Percentiles rank a stretch among this genome's conserved stretches.
Conservation (phyloP, 331 rosid species). For the Ulmus americana region DNA sequence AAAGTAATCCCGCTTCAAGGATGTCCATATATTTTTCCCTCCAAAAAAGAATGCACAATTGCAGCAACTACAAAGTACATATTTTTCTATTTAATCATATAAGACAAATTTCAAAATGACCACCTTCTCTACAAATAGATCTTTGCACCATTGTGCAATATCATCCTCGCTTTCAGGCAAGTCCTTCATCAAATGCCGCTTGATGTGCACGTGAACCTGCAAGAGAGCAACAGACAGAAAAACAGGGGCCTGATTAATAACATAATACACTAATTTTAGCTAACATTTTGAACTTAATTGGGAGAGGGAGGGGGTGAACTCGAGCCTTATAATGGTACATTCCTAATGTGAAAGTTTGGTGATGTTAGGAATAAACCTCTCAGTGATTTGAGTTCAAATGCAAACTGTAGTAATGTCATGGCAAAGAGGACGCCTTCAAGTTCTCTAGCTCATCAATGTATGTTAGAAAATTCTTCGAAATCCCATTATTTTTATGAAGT, state of each 20-base stretch:
- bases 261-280: not conserved
- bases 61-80: not conserved
- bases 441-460: not conserved
- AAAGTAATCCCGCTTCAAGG: too few species aligned
- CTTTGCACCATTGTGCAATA: conserved; percentile 78
- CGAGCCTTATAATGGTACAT: too few species aligned
- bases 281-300: not conserved
- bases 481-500: not conserved
- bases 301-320: too few species aligned
- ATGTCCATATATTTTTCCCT: too few species aligned
- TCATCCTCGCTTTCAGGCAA: conserved; percentile 80
- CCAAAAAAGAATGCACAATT: too few species aligned
- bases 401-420: too few species aligned
- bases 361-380: not conserved
- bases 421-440: not conserved
- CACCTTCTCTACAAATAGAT: conserved; percentile 71
- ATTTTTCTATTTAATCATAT: not conserved
- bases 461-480: not conserved
- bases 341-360: too few species aligned
- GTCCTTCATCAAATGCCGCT: conserved; percentile 77
- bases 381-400: too few species aligned
- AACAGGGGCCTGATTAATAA: not conserved
- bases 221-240: conserved; percentile 16
- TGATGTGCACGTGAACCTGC: conserved; percentile 82
- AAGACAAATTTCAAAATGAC: conserved; percentile 1